phyloP scores from a whole-genome alignment of 2,329 filamentous ascomycete species.

The Pseudogymnoascus sp. region DNA sequence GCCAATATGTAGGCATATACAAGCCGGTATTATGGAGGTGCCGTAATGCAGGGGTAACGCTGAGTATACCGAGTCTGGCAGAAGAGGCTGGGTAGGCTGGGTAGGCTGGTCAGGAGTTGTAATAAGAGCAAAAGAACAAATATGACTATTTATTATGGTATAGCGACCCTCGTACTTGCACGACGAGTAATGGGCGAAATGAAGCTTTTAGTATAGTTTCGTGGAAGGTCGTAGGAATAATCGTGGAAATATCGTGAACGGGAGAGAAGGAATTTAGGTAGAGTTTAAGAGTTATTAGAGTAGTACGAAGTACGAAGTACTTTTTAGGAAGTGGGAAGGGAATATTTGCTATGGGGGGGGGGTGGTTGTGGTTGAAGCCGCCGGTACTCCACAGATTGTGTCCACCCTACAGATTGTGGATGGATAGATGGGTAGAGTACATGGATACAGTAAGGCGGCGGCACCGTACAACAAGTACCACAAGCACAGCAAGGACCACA shows the following conservation, averaged over 20 bases:
- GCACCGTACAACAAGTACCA: neutral
- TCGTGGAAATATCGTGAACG: neutral
- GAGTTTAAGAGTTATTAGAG: neutral
- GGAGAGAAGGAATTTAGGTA: neutral
- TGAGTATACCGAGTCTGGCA: neutral
- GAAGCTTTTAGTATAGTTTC: neutral
- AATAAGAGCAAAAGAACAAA: neutral
- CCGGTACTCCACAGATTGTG: neutral
- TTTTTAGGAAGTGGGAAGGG: neutral
- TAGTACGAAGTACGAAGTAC: neutral
- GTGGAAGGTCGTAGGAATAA: neutral
- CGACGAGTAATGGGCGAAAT: neutral
- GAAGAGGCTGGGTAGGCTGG: slow-evolving; percentile 2
- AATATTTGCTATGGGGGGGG: neutral
- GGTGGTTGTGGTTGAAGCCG: neutral
- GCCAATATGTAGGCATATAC: slow-evolving; percentile 3
- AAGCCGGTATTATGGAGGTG: slow-evolving; percentile 6
- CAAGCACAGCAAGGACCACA: neutral
- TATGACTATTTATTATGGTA: neutral
- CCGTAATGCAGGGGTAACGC: neutral
- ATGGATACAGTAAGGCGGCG: neutral
- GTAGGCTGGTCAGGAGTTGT: neutral
- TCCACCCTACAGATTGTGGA: neutral
- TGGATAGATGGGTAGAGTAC: neutral
- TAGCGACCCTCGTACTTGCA: neutral